These are phyloP conservation scores for Protomyces inouyei DNA, from an alignment of 1,139 yeast genomes.

Conservation along the genomic window DNA sequence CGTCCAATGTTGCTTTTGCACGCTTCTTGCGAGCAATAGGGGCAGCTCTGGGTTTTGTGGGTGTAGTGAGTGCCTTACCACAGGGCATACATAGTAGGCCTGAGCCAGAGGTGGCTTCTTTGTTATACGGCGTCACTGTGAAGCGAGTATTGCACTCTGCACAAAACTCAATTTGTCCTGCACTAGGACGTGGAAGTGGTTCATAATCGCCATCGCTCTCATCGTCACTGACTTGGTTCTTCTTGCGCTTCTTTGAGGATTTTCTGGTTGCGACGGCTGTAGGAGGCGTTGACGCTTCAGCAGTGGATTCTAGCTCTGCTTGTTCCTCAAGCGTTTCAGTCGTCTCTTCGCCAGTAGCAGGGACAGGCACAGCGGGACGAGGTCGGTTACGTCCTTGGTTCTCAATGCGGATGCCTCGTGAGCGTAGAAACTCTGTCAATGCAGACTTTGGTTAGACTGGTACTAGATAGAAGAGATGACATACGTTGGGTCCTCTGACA, in stretches of 20 bases:
- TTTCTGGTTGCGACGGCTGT: neutral
- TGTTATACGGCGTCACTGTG: constrained; percentile 60
- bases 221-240: constrained; percentile 30
- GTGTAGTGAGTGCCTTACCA: constrained; percentile 41
- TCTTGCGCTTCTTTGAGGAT: constrained; percentile 15
- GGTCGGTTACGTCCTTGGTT: constrained; percentile 2
- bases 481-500: constrained; percentile 24
- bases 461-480: neutral
- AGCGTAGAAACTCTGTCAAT: constrained; percentile 20
- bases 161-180: constrained; percentile 37
- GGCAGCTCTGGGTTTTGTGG: constrained; percentile 50
- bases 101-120: constrained; percentile 47
- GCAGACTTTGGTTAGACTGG: constrained; percentile 9
- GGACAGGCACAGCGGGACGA: neutral
- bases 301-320: constrained; percentile 3
- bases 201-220: constrained; percentile 34
- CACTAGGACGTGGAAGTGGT: constrained; percentile 32
- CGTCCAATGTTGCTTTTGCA: constrained; percentile 77
- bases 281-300: neutral
- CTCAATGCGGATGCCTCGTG: constrained; percentile 23
- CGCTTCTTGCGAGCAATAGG: constrained; percentile 57
- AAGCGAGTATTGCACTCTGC: constrained; percentile 42
- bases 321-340: neutral
- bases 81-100: constrained; percentile 59
- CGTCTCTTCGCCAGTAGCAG: neutral